Conservation (phyloP, 2,329 filamentous ascomycete species). For the Botryotinia convoluta region DNA sequence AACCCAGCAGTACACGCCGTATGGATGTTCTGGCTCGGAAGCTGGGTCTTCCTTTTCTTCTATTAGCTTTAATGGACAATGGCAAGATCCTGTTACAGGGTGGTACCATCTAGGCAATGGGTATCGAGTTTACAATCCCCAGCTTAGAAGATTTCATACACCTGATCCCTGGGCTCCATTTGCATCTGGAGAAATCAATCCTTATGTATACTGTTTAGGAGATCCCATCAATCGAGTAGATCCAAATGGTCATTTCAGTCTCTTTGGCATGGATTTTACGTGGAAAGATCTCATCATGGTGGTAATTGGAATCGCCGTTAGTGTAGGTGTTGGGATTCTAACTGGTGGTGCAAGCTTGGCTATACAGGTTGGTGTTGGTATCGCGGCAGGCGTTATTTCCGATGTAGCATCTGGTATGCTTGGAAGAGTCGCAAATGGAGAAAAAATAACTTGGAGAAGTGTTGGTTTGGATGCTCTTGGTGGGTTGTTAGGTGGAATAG, state of each 20-base stretch:
- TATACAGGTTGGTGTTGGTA: constrained; percentile 14
- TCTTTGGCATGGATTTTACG: background rate
- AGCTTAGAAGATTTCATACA: constrained; percentile 6
- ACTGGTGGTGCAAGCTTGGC: constrained; percentile 14
- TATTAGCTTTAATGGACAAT: constrained; percentile 18
- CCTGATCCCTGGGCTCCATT: constrained; percentile 16
- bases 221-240: constrained; percentile 16
- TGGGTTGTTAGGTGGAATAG: constrained; percentile 4
- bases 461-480: constrained; percentile 17
- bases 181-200: constrained; percentile 16
- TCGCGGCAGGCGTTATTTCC: constrained; percentile 8
- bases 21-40: background rate
- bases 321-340: constrained; percentile 9
- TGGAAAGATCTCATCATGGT: constrained; percentile 16
- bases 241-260: constrained; percentile 13
- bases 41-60: background rate
- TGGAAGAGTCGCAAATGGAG: background rate
- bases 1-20: constrained; percentile 7
- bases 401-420: constrained; percentile 10
- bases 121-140: constrained; percentile 13
- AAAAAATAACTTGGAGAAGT: background rate
- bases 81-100: constrained; percentile 15
- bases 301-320: constrained; percentile 12
- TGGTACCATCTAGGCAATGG: constrained; percentile 19
- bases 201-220: constrained; percentile 16